Base-by-base conservation (phyloP, 441 rosid genomes). In the Euphorbia celastroides region DNA sequence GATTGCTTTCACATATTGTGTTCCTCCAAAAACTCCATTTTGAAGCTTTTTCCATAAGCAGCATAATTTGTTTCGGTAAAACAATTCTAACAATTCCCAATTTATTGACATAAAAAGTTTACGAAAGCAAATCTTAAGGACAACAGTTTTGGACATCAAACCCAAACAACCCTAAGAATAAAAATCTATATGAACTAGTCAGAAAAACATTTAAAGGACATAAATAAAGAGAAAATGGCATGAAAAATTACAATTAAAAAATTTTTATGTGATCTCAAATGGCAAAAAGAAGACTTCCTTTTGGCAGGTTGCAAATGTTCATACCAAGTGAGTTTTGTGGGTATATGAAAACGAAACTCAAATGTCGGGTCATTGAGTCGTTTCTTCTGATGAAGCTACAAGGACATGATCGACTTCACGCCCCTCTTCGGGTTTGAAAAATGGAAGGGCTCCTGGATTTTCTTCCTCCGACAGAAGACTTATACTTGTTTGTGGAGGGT, bases 401-500 rank as follows among this genome's bases (percentile, higher is more conserved):
- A 84, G 75, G 0, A 77, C 78, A 46, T 71, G 75, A 59, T 80
- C 83, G 7, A 68, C 34, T 57, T 80, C 78, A 17, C 38, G 71
- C 20, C 50, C 71, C 55, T 28, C 71, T 65, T 80, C 81, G 12
- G 58, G 70, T 19, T 62, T 61, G 74, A 44, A 48, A 65, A 86
- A 84, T 7, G 92, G 86, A 30, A 93, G 79, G 70, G 65, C 86
- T 62, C 86, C 97, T 0, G 96, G 96, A 67, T 86, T 81, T 69
- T 88, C 84, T 79, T 93, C 97, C 77, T 81, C 84, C 78, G 85
- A 66, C 1, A 93, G 80, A 38, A 74, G 85, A 63, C 71, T 79
- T 67, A 88, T 60, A 1, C 85, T 89, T 2, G 89, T 90, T 57
- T 88, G 81, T 7, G 87, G 87, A 72, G 98, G 96, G 76, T 93